A percentile compares a stretch with the other conserved stretches of the same genome.
phyloP scores from a whole-genome alignment of 805 yeast genomes.

The Cyberlindnera samutprakarnensis region DNA sequence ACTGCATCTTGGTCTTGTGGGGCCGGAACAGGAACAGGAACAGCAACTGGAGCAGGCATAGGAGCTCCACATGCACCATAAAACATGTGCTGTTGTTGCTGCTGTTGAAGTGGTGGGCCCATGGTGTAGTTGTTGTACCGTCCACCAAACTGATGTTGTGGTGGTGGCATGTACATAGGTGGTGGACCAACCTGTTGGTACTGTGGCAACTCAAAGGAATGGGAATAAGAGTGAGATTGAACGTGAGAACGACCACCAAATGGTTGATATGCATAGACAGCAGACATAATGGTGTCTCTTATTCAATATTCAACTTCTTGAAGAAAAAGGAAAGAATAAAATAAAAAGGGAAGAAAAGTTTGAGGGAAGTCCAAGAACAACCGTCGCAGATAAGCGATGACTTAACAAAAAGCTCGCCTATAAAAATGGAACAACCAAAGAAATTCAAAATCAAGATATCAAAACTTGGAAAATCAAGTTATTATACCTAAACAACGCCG shows the following conservation, averaged over 20 bases:
- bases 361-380: too few species aligned
- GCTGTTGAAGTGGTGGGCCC: constrained; percentile 4
- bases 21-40: not conserved
- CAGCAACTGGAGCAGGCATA: not conserved
- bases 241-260: too few species aligned
- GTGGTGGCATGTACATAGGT: not conserved
- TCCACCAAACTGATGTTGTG: constrained; percentile 4
- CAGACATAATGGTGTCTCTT: constrained; percentile 9
- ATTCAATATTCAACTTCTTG: too few species aligned
- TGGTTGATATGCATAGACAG: constrained; percentile 17
- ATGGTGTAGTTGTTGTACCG: too few species aligned
- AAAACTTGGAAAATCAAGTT: too few species aligned
- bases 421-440: not conserved
- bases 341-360: too few species aligned
- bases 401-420: constrained; percentile 36
- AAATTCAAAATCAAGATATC: too few species aligned
- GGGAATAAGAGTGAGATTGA: constrained; percentile 2
- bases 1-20: constrained; percentile 18
- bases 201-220: constrained; percentile 1
- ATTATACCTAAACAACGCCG: too few species aligned
- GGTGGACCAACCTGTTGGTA: constrained; percentile 2
- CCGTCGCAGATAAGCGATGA: constrained; percentile 26
- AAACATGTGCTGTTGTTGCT: constrained; percentile 1
- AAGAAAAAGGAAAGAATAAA: too few species aligned
- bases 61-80: not conserved